Evolutionary conservation across 495 filamentous ascomycete genomes (phyloP).

Genomic region (Aspergillus affinis): DNA sequence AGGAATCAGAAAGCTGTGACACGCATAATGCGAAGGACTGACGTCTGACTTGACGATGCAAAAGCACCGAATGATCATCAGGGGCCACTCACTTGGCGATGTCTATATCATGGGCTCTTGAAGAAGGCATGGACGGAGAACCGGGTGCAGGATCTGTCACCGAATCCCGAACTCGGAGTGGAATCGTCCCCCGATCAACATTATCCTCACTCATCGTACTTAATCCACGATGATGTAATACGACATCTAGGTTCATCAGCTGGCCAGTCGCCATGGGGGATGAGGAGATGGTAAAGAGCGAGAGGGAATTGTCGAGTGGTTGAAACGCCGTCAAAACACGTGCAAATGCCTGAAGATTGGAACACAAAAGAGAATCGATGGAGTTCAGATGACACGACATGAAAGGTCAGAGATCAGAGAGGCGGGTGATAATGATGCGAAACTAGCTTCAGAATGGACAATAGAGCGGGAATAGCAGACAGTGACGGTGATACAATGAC

Average conservation of each 20-base stretch:
- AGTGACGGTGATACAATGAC: not conserved
- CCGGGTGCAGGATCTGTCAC: not conserved
- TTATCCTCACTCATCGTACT: slow-evolving; percentile 25
- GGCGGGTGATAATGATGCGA: not conserved
- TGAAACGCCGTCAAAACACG: not conserved
- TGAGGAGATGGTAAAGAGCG: not conserved
- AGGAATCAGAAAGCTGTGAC: slow-evolving; percentile 10
- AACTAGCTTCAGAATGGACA: not conserved
- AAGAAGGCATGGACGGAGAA: slow-evolving; percentile 4
- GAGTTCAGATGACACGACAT: not conserved
- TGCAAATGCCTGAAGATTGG: not conserved
- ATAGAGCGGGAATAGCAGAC: not conserved
- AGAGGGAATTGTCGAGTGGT: not conserved
- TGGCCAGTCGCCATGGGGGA: not conserved
- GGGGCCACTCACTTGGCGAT: slow-evolving; percentile 18
- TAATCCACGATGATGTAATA: slow-evolving; percentile 18
- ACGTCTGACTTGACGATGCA: not conserved
- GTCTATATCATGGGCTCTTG: slow-evolving; percentile 5
- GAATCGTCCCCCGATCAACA: slow-evolving; percentile 18
- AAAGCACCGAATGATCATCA: not conserved
- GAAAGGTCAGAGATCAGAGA: not conserved
- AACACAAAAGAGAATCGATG: not conserved
- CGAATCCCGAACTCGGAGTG: slow-evolving; percentile 17
- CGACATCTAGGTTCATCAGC: slow-evolving; percentile 21
- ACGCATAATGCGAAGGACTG: not conserved